Evolutionary conservation across 2,329 filamentous ascomycete genomes (phyloP).

Genomic region (Stachybotrys elegans): DNA sequence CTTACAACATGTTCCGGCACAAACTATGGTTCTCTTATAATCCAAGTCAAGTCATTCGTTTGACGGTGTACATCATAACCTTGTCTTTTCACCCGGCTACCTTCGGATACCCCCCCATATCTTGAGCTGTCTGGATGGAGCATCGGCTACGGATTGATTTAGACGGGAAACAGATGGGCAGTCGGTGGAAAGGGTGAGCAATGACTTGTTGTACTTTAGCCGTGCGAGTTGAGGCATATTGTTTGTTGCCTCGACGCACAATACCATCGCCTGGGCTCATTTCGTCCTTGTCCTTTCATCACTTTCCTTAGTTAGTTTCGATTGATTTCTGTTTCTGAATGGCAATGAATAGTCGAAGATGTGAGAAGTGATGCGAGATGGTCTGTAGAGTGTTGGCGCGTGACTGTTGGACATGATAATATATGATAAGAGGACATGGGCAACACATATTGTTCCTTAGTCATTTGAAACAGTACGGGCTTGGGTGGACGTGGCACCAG

Average conservation of each 20-base stretch:
- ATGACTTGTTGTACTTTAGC: conserved; percentile 35
- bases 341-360: no score
- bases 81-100: no score
- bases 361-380: no score
- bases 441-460: no score
- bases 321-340: conserved; percentile 31
- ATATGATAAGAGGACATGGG: no score
- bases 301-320: conserved; percentile 29
- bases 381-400: no score
- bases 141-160: conserved; percentile 24
- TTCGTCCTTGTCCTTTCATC: conserved; percentile 18
- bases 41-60: conserved; percentile 16
- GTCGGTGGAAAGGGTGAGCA: conserved; percentile 22
- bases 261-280: conserved; percentile 23
- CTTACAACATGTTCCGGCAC: neutral
- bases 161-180: conserved; percentile 27
- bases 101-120: conserved; percentile 20
- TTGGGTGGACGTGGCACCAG: no score
- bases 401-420: no score
- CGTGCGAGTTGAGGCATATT: conserved; percentile 26
- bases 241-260: conserved; percentile 24
- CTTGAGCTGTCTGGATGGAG: conserved; percentile 23
- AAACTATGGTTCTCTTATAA: conserved; percentile 18
- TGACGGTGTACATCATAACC: neutral
- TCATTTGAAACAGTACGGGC: no score